These are phyloP conservation scores for Sporothrix pallida DNA, from an alignment of 2,329 filamentous ascomycete genomes.

Conservation along the genomic window DNA sequence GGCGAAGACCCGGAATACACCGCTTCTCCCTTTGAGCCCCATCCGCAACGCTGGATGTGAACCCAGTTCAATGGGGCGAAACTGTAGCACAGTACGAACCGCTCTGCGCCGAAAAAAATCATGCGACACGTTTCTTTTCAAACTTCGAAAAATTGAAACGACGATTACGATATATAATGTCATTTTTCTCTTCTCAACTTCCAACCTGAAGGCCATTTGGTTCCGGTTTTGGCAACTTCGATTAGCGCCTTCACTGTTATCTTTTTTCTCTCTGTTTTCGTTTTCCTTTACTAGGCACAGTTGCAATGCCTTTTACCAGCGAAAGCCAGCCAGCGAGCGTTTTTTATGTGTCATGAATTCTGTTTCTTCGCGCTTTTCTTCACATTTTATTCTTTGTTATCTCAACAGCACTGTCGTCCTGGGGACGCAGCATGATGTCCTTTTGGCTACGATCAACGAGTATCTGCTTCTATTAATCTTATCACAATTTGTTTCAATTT, in stretches of 20 bases:
- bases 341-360: background rate
- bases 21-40: conserved; percentile 28
- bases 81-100: conserved; percentile 1
- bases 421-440: conserved; percentile 22
- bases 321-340: conserved; percentile 28
- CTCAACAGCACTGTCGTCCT: conserved; percentile 7
- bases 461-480: conserved; percentile 10
- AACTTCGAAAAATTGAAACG: background rate
- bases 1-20: conserved; percentile 34
- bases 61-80: background rate
- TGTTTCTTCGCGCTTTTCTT: background rate
- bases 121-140: background rate
- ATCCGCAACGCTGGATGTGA: conserved; percentile 10
- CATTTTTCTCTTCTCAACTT: background rate
- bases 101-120: background rate
- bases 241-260: background rate
- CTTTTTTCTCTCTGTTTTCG: background rate
- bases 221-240: background rate
- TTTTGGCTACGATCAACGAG: conserved; percentile 9
- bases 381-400: background rate
- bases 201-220: background rate
- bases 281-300: background rate
- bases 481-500: conserved; percentile 9
- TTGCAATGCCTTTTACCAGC: conserved; percentile 19
- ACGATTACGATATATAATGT: conserved; percentile 26